These are phyloP conservation scores for Wickerhamomyces pijperi DNA, from an alignment of 805 yeast species.

Conservation along the genomic window DNA sequence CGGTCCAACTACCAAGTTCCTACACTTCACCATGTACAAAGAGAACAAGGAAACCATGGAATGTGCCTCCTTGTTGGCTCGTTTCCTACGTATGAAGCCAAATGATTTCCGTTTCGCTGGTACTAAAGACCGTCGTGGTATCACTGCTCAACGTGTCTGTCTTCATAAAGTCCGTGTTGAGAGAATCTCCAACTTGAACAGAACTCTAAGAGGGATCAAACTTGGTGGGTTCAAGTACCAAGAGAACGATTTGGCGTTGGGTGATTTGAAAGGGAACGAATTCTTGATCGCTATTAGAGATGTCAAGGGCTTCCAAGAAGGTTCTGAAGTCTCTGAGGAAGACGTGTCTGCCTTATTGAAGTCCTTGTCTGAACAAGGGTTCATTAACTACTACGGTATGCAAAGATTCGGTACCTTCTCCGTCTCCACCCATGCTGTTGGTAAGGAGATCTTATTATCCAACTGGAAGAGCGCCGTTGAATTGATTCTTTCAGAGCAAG, in stretches of 20 bases:
- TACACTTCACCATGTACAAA: conserved; percentile 77
- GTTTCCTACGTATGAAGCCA: conserved; percentile 64
- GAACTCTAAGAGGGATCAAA: conserved; percentile 61
- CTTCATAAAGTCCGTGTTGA: conserved; percentile 59
- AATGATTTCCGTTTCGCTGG: conserved; percentile 77
- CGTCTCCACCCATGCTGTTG: conserved; percentile 80
- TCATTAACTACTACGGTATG: conserved; percentile 94
- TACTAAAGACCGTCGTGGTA: conserved; percentile 93
- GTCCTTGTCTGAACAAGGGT: conserved; percentile 58
- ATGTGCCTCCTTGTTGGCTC: conserved; percentile 65
- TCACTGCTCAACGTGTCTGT: conserved; percentile 77
- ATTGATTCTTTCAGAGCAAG: conserved; percentile 76
- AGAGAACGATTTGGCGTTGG: conserved; percentile 53
- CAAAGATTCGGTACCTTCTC: conserved; percentile 97
- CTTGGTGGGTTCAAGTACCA: conserved; percentile 72
- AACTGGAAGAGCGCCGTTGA: conserved; percentile 79
- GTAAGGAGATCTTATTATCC: conserved; percentile 55
- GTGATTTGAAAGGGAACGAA: conserved; percentile 83
- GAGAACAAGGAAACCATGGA: conserved; percentile 98
- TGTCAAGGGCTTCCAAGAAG: conserved; percentile 32
- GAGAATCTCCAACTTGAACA: conserved; percentile 67
- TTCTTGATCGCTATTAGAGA: conserved; percentile 79
- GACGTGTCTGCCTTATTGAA: conserved; percentile 41
- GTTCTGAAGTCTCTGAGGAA: conserved; percentile 25
- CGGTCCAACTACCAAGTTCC: conserved; percentile 57